A percentile compares a stretch with the other conserved stretches of the same genome.
phyloP scores from a whole-genome alignment of 495 filamentous ascomycete species.

The Aspergillus saccharolyticus region DNA sequence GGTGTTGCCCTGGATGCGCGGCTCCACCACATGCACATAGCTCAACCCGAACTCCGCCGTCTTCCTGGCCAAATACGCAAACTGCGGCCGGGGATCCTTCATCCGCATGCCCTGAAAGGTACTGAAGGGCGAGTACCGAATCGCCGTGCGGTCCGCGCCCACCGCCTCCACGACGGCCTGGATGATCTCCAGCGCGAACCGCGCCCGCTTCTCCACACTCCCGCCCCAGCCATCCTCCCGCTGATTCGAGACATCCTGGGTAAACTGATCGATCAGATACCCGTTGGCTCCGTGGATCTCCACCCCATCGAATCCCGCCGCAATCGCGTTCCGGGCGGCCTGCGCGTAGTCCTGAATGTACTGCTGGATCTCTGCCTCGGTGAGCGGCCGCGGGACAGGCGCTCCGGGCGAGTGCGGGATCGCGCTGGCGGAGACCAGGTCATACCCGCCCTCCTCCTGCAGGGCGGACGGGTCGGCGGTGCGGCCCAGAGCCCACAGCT shows the following conservation, averaged over 20 bases:
- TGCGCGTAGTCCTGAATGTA: constrained; percentile 51
- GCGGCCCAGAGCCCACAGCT: constrained; percentile 65
- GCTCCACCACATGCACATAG: constrained; percentile 62
- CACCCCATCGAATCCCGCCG: constrained; percentile 70
- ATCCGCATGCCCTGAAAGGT: constrained; percentile 66
- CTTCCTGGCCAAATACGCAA: constrained; percentile 49
- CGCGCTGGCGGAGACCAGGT: constrained; percentile 35
- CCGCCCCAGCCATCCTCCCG: constrained; percentile 66
- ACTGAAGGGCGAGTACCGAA: constrained; percentile 62
- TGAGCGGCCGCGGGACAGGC: constrained; percentile 45
- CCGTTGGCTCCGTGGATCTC: constrained; percentile 73
- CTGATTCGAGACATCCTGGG: constrained; percentile 55
- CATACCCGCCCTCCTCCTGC: constrained; percentile 17
- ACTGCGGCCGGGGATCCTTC: constrained; percentile 59
- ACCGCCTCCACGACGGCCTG: constrained; percentile 59
- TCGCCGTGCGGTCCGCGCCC: constrained; percentile 56
- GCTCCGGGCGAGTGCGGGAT: constrained; percentile 21
- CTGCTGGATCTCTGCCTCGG: constrained; percentile 50
- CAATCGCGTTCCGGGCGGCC: constrained; percentile 59
- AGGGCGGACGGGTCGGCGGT: constrained; percentile 35
- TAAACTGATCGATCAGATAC: constrained; percentile 71
- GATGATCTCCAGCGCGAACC: constrained; percentile 60
- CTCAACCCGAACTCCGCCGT: constrained; percentile 54
- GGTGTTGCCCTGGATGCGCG: constrained; percentile 41
- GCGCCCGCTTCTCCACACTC: constrained; percentile 62